phyloP scores from a whole-genome alignment of 805 yeast species.

The Schizosaccharomyces lindneri region DNA sequence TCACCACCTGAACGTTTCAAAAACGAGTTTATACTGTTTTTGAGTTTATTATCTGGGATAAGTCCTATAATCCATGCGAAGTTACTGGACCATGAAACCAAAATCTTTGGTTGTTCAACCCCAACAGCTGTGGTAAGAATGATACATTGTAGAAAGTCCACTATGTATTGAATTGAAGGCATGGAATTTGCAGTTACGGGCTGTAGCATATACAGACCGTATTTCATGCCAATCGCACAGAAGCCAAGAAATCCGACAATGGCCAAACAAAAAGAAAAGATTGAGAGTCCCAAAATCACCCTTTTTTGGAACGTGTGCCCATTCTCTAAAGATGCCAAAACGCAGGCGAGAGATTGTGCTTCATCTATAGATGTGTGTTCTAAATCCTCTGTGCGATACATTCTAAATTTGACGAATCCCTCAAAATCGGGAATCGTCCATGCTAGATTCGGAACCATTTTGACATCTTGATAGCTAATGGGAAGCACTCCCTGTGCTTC shows the following conservation, averaged over 20 bases:
- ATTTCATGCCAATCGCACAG: slow-evolving; percentile 5
- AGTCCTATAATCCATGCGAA: slow-evolving; percentile 15
- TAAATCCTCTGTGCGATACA: slow-evolving; percentile 4
- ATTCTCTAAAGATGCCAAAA: slow-evolving; percentile 11
- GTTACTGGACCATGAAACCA: slow-evolving; percentile 12
- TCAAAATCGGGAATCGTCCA: slow-evolving; percentile 15
- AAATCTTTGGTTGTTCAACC: slow-evolving; percentile 13
- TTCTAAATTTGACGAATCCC: slow-evolving; percentile 11
- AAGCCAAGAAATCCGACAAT: slow-evolving; percentile 13
- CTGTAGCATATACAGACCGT: not conserved
- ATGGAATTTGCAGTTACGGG: slow-evolving; percentile 3
- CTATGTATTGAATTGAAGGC: slow-evolving; percentile 8
- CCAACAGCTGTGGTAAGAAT: slow-evolving; percentile 15
- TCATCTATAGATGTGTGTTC: slow-evolving; percentile 3
- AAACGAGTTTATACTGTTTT: slow-evolving; percentile 12
- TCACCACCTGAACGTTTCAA: slow-evolving; percentile 13
- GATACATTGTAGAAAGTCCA: slow-evolving; percentile 13
- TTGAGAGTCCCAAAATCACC: slow-evolving; percentile 8
- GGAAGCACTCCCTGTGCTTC: slow-evolving; percentile 10
- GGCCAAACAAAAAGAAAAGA: not conserved
- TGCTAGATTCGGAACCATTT: slow-evolving; percentile 12
- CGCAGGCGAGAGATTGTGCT: slow-evolving; percentile 9
- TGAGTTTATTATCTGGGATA: slow-evolving; percentile 13
- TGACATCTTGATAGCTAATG: slow-evolving; percentile 12
- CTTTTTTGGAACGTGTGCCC: slow-evolving; percentile 12